A percentile compares a stretch with the other conserved stretches of the same genome.
phyloP scores from a whole-genome alignment of 495 filamentous ascomycete species.

The Lasiosphaeria hispida region DNA sequence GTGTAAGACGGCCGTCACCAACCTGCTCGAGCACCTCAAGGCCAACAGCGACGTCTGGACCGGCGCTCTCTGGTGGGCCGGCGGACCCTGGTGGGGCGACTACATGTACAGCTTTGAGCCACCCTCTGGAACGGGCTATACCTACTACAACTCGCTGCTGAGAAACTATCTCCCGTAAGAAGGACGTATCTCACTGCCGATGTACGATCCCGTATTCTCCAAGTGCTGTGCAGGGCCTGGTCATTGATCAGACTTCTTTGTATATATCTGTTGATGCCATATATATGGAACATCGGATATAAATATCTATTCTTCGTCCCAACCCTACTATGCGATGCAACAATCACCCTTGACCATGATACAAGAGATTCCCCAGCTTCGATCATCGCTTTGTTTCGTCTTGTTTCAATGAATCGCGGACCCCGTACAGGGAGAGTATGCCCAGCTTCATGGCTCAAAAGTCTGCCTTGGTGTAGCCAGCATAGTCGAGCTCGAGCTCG shows the following conservation, averaged over 20 bases:
- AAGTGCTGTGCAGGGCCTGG: not conserved
- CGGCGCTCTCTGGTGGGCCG: conserved; percentile 72
- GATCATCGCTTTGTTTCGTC: too few relatives aligned
- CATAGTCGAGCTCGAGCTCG: too few relatives aligned
- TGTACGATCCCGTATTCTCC: not conserved
- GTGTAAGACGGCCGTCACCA: conserved; percentile 63
- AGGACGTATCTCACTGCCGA: not conserved
- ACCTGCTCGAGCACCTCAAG: conserved; percentile 60
- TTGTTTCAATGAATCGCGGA: too few relatives aligned
- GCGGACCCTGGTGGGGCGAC: conserved; percentile 59
- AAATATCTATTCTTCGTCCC: not conserved
- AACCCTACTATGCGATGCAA: too few relatives aligned
- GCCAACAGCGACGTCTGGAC: conserved; percentile 69
- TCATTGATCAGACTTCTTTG: not conserved
- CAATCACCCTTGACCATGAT: too few relatives aligned
- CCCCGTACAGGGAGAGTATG: too few relatives aligned
- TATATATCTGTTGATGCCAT: not conserved
- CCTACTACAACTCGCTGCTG: conserved; percentile 30
- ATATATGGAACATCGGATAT: not conserved
- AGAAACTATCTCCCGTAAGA: conserved; percentile 20
- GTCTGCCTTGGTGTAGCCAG: too few relatives aligned
- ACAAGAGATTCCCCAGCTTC: too few relatives aligned
- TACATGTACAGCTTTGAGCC: conserved; percentile 66
- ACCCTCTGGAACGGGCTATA: conserved; percentile 29
- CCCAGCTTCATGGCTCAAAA: too few relatives aligned